Percentiles rank a stretch among this genome's conserved stretches.
phyloP scores from a whole-genome alignment of 768 basidiomycete genomes.

The Trametes maxima region DNA sequence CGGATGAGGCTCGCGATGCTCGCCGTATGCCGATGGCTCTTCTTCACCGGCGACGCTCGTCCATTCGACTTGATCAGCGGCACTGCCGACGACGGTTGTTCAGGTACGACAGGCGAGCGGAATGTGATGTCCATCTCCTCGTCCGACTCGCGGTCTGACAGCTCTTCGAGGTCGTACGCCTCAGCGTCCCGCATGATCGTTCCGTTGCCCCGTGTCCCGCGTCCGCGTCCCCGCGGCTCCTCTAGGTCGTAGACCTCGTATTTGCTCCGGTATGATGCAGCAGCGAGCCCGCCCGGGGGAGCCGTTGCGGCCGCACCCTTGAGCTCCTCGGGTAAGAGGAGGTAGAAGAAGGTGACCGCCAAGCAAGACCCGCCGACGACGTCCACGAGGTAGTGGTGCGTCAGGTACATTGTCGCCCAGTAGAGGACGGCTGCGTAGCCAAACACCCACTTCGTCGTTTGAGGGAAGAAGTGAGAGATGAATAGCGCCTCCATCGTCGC shows the following conservation, averaged over 20 bases:
- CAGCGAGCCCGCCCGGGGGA: conserved; percentile 50
- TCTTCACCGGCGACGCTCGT: conserved; percentile 32
- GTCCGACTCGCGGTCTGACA: conserved; percentile 51
- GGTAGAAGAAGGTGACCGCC: conserved; percentile 84
- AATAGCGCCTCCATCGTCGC: conserved; percentile 93
- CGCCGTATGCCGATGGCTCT: conserved; percentile 75
- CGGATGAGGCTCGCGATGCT: conserved; percentile 83
- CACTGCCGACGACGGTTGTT: conserved; percentile 37
- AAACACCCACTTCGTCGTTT: conserved; percentile 69
- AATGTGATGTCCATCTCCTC: conserved; percentile 72
- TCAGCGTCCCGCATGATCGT: conserved; percentile 43
- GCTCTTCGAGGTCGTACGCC: conserved; percentile 60
- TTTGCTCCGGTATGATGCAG: conserved; percentile 48
- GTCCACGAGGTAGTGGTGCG: conserved; percentile 98
- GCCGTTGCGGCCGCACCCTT: conserved; percentile 53
- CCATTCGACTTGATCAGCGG: conserved; percentile 37
- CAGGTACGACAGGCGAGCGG: conserved; percentile 56
- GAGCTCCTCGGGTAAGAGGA: conserved; percentile 83
- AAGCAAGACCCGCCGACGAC: conserved; percentile 93
- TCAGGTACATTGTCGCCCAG: conserved; percentile 99
- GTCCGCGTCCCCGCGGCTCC: conserved; percentile 44
- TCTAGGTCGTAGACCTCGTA: conserved; percentile 82
- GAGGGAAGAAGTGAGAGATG: conserved; percentile 93
- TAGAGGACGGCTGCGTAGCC: conserved; percentile 83
- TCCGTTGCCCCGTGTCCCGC: conserved; percentile 32